These are phyloP conservation scores for Aspergillus hiratsukae DNA, from an alignment of 2,329 filamentous ascomycete genomes.

Conservation along the genomic window DNA sequence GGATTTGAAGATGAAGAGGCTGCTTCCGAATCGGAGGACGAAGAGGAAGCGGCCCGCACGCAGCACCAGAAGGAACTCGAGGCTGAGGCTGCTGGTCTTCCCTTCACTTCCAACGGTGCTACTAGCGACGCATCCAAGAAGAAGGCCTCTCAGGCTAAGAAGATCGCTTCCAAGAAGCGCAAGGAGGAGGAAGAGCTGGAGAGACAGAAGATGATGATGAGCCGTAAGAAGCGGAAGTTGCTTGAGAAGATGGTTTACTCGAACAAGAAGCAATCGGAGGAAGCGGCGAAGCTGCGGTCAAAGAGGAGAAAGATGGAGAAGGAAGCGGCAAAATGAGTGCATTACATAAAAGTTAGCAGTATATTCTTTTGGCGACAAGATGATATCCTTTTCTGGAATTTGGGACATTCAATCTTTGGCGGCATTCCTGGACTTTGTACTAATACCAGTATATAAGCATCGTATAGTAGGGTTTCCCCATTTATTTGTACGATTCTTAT, in stretches of 20 bases:
- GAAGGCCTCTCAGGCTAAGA: slow-evolving; percentile 63
- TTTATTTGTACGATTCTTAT: not conserved
- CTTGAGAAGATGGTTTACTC: slow-evolving; percentile 97
- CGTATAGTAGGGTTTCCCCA: not conserved
- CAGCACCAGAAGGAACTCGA: slow-evolving; percentile 87
- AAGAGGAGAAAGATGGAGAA: slow-evolving; percentile 91
- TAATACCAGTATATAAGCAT: not conserved
- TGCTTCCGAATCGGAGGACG: slow-evolving; percentile 51
- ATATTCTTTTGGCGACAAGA: slow-evolving; percentile 13
- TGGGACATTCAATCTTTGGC: slow-evolving; percentile 13
- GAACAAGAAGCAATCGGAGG: slow-evolving; percentile 87
- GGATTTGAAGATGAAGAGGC: slow-evolving; percentile 51
- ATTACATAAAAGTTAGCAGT: slow-evolving; percentile 19
- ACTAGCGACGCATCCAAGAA: slow-evolving; percentile 61
- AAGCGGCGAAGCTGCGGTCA: slow-evolving; percentile 77
- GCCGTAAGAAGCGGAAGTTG: slow-evolving; percentile 94
- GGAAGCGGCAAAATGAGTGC: slow-evolving; percentile 25
- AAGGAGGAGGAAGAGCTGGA: slow-evolving; percentile 82
- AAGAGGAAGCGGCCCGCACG: slow-evolving; percentile 57
- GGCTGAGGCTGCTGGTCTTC: slow-evolving; percentile 74
- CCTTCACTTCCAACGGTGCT: slow-evolving; percentile 46
- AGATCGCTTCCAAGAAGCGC: slow-evolving; percentile 62
- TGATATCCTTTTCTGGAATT: slow-evolving; percentile 23
- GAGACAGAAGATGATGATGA: slow-evolving; percentile 95
- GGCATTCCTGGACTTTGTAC: slow-evolving; percentile 8